Evolutionary conservation across 164 flowering plant genomes (phyloP), one percentile per base, ranked within the genome.

Genomic region (Akebia trifoliata): DNA sequence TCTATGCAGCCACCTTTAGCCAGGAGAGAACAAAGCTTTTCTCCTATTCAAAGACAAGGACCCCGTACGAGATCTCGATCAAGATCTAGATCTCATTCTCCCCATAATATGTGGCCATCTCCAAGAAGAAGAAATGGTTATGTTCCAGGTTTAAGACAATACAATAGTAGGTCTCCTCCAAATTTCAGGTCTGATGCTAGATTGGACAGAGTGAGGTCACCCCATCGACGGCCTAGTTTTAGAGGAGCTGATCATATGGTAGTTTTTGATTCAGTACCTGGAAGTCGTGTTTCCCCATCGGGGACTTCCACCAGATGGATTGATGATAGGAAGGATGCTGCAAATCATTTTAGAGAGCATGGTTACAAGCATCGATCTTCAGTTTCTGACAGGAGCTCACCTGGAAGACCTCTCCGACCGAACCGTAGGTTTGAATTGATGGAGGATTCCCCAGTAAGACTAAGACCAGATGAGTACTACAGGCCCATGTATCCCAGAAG

Each of bases 61-160:
- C 44, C 75, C 11, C 61, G 29, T 30, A 57, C 72, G 10, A 78
- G 60, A 43, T 76, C 85, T 39, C 67, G 74, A 0, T 77, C 80
- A 45, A 76, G 79, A 64, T 76, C 86, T 29, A 70, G 78, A 76
- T 68, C 65, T 40, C 76, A 72, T 22, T 81, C 83, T 36, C 84
- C 83, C 15, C 65, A 37, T 57, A n/a, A n/a, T n/a, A 21, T 48
- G 24, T 76, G 74, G 77, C 52, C 69, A 24, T 62, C 71, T 32
- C 65, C 74, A 26, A 68, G 71, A 57, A 67, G 74, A 32, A 59
- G 78, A 37, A 68, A 43, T 48, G 56, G 59, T 21, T 42, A 63
- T 51, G 64, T 53, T 32, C 63, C 57, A 0, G 42, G 59, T 54
- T 46, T 57, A 1, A 70, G 66, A 61, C 56, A 59, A 3, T 72